Percentiles rank a stretch among this genome's conserved stretches.
phyloP scores from a whole-genome alignment of 768 basidiomycete species.

The Tulasnella sp. region DNA sequence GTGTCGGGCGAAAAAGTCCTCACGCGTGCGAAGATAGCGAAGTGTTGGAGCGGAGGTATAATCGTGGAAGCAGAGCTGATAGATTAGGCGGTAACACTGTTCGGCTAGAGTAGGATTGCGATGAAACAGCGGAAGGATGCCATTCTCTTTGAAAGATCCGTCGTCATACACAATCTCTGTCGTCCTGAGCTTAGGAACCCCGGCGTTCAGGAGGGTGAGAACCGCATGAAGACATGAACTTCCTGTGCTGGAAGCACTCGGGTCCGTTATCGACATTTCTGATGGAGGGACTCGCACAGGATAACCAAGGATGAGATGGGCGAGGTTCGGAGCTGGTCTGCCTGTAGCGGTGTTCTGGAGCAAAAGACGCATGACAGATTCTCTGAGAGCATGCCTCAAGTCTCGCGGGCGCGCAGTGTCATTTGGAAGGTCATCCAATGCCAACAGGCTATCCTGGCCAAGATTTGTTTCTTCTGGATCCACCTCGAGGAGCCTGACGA shows the following conservation, averaged over 20 bases:
- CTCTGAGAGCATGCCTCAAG: constrained; percentile 53
- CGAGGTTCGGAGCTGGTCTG: constrained; percentile 65
- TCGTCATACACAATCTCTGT: constrained; percentile 20
- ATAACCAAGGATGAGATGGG: constrained; percentile 75
- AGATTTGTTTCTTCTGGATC: constrained; percentile 52
- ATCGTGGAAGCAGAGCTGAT: constrained; percentile 81
- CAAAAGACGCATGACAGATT: constrained; percentile 72
- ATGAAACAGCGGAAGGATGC: constrained; percentile 22
- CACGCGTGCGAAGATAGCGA: constrained; percentile 75
- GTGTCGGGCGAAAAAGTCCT: constrained; percentile 84
- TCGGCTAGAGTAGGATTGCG: constrained; percentile 69
- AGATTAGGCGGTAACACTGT: constrained; percentile 69
- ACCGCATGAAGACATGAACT: constrained; percentile 72
- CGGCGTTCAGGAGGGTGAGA: constrained; percentile 62
- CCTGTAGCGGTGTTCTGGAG: constrained; percentile 59
- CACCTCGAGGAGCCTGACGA: constrained; percentile 50
- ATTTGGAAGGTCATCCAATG: constrained; percentile 5
- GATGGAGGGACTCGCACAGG: constrained; percentile 40
- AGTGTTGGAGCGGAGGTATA: constrained; percentile 70
- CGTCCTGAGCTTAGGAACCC: constrained; percentile 46
- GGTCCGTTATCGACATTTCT: constrained; percentile 64
- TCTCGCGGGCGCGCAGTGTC: neutral
- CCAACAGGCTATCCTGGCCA: constrained; percentile 36
- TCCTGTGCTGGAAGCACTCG: constrained; percentile 58
- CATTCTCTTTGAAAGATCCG: neutral